Base-by-base conservation (phyloP, 2,329 filamentous ascomycete genomes). In the Aphanocladium album region DNA sequence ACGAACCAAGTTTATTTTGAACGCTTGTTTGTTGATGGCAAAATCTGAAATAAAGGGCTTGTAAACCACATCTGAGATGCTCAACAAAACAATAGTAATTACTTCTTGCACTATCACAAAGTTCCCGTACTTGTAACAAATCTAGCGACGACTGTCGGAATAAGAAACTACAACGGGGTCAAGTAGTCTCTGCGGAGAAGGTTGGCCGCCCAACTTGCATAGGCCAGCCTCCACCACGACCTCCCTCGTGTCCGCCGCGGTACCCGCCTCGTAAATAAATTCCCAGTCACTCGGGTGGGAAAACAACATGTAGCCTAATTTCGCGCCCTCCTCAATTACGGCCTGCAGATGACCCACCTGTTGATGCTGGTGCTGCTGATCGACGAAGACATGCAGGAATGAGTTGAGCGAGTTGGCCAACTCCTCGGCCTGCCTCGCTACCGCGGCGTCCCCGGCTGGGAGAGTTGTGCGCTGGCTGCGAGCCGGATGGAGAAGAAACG, bases 221-320 rank as follows among this genome's bases (percentile, higher is more conserved):
- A 74, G 39, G 0, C 72, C 73, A 19, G 71, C 66, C 17, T 69
- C 69, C 12, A 73, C 66, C 5, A 73, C 66, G 1, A 68, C 53
- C 25, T 45, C 57, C 12, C 43, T 39, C 50, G 30, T 30, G 30
- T 30, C 47, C 27, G 46, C 45, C 47, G 39, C 25, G 7, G 12
- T 43, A 23, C 33, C 45, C 45, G 43, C 21, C 19, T 60, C 61
- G 57, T 70, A 71, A 16, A 70, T 60, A 55, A 77, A 73, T 1
- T 63, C 60, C 68, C 73, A 77, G 37, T 78, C 76, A 8, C 69
- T 68, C 0, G 76, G 76, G 55, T 80, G 77, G 5, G 77, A 79
- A 35, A 79, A 67, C 7, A 80, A 56, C 19, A 74, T 57, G 60
- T 78, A 76, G 12, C 77, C 78, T 27, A 79, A 67, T 54, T 70